phyloP scores from a whole-genome alignment of 306 rosid species.

The Quercus glauca region DNA sequence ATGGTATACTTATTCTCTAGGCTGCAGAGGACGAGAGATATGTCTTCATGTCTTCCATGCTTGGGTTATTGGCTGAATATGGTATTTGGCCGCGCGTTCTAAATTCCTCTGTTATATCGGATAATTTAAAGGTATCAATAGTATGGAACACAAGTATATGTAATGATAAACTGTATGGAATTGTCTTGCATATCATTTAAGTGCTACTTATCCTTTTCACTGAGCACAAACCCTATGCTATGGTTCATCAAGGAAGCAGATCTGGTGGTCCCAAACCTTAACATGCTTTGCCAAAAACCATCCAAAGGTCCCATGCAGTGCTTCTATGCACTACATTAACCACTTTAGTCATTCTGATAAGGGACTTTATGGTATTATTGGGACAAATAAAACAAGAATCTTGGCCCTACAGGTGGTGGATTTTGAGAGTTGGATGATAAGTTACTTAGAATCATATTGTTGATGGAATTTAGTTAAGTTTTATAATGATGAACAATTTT shows the following conservation, averaged over 20 bases:
- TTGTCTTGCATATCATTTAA: too few relatives aligned
- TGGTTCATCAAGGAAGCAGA: background rate
- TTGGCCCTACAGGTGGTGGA: background rate
- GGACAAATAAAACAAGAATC: background rate
- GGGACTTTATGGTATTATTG: background rate
- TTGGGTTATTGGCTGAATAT: conserved; percentile 80
- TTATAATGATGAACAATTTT: too few relatives aligned
- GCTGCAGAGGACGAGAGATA: conserved; percentile 84
- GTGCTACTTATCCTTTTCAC: background rate
- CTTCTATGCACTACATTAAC: background rate
- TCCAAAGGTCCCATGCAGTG: background rate
- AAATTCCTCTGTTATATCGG: conserved; percentile 79
- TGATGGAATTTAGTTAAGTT: too few relatives aligned
- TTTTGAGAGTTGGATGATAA: background rate
- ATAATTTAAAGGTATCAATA: conserved; percentile 64
- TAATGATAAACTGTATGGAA: background rate
- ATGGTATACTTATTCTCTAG: conserved; percentile 33
- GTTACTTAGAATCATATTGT: background rate
- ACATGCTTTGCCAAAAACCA: background rate
- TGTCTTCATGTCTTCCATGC: conserved; percentile 83
- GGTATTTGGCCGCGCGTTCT: conserved; percentile 76
- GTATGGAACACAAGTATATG: background rate
- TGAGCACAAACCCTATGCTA: background rate
- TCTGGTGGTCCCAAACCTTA: background rate
- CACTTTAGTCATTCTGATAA: background rate